Percentiles rank a stretch among this genome's conserved stretches.
Evolutionary conservation across 805 yeast genomes (phyloP).

Genomic region (Candida yuanshanica): DNA sequence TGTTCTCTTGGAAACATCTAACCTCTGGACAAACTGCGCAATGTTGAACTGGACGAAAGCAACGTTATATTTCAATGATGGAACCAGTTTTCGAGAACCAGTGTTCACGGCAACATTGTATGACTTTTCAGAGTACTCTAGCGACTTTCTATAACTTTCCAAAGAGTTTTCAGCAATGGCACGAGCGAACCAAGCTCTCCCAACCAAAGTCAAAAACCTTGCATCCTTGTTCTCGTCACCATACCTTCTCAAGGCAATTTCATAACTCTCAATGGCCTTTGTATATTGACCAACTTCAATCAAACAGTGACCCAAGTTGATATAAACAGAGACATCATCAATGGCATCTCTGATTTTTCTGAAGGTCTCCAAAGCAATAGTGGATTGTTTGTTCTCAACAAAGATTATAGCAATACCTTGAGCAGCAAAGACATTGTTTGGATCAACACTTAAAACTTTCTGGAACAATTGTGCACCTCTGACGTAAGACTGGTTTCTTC

Average conservation of each 20-base stretch:
- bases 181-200: slow-evolving; percentile 83
- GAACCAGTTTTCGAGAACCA: slow-evolving; percentile 32
- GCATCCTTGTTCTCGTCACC: slow-evolving; percentile 56
- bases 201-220: slow-evolving; percentile 64
- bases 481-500: slow-evolving; percentile 66
- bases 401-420: slow-evolving; percentile 94
- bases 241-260: slow-evolving; percentile 65
- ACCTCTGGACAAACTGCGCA: slow-evolving; percentile 73
- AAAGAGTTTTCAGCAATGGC: slow-evolving; percentile 64
- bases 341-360: slow-evolving; percentile 87
- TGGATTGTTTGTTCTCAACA: slow-evolving; percentile 74
- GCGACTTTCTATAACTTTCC: slow-evolving; percentile 52
- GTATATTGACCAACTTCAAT: slow-evolving; percentile 75
- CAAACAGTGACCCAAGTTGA: slow-evolving; percentile 85
- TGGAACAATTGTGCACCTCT: slow-evolving; percentile 91
- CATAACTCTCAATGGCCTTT: slow-evolving; percentile 86
- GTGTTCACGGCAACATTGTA: slow-evolving; percentile 28
- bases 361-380: slow-evolving; percentile 77
- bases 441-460: slow-evolving; percentile 80
- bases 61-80: slow-evolving; percentile 63
- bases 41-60: slow-evolving; percentile 82
- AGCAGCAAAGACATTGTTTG: slow-evolving; percentile 89
- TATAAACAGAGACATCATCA: slow-evolving; percentile 73
- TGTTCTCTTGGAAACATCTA: slow-evolving; percentile 52
- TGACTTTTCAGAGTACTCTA: slow-evolving; percentile 59